Conservation (phyloP, 2,329 filamentous ascomycete species). For the Ustilaginoidea virens region DNA sequence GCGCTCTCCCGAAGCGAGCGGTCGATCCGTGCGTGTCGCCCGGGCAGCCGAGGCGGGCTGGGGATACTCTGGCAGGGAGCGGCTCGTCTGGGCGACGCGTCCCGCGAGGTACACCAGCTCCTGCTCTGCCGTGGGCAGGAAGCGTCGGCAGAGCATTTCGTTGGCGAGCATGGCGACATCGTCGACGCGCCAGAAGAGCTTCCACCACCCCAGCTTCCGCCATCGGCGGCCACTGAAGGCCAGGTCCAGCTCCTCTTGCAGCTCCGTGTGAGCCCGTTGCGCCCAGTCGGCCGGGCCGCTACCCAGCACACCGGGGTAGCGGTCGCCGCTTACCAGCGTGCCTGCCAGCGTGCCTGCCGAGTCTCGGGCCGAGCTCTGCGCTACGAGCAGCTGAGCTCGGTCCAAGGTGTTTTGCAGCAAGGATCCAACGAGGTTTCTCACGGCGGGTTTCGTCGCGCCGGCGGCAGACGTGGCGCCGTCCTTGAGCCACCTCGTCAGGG, state of each 20-base stretch:
- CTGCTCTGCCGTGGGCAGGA: constrained; percentile 65
- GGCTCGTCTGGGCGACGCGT: constrained; percentile 41
- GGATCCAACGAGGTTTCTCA: constrained; percentile 52
- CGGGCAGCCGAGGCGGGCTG: constrained; percentile 18
- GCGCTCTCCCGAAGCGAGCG: constrained; percentile 12
- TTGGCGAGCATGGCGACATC: constrained; percentile 74
- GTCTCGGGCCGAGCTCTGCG: too few species aligned
- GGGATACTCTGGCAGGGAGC: constrained; percentile 14
- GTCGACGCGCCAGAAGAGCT: constrained; percentile 87
- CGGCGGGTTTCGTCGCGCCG: constrained; percentile 43
- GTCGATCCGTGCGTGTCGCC: constrained; percentile 5
- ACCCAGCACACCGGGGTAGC: constrained; percentile 30
- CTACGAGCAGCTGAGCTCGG: constrained; percentile 34
- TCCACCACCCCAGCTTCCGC: constrained; percentile 82
- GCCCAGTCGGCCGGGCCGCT: constrained; percentile 55
- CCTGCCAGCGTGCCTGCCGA: too few species aligned
- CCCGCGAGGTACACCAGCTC: constrained; percentile 74
- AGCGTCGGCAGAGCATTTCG: constrained; percentile 62
- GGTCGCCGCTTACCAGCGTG: constrained; percentile 13
- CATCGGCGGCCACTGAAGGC: constrained; percentile 65
- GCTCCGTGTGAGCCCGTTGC: constrained; percentile 64
- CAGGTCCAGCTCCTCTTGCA: constrained; percentile 62
- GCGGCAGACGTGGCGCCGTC: constrained; percentile 24
- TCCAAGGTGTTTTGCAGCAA: constrained; percentile 40
- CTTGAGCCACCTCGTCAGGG: constrained; percentile 51